Conservation (phyloP, 139 green algal species). For the Chlamydomonas sp. region DNA sequence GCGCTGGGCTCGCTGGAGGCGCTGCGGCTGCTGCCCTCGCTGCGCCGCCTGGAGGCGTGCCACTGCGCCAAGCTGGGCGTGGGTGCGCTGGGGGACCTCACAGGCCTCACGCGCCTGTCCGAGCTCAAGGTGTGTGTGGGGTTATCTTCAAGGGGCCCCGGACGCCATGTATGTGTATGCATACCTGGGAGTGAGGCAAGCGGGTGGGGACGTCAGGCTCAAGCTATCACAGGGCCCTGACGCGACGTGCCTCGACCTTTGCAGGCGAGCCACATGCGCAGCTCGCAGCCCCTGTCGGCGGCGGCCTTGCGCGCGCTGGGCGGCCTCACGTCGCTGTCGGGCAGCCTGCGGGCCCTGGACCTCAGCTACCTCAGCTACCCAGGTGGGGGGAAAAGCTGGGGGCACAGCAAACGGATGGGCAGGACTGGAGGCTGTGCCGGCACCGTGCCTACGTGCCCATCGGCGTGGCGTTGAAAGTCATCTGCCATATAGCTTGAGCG, state of each 20-base stretch:
- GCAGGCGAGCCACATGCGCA: constrained; percentile 27
- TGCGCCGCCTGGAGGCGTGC: constrained; percentile 2
- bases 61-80: constrained; percentile 31
- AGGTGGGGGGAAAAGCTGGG: background rate
- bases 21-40: background rate
- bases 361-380: constrained; percentile 19
- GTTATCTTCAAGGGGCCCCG: background rate
- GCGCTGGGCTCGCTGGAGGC: constrained; percentile 16
- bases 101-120: constrained; percentile 13
- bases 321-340: background rate
- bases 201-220: background rate
- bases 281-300: background rate
- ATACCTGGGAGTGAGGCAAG: background rate
- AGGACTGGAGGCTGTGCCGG: too few species aligned
- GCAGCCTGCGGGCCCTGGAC: constrained; percentile 12
- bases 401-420: too few species aligned
- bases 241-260: background rate
- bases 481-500: too few species aligned
- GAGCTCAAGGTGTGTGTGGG: background rate
- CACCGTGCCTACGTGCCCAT: too few species aligned
- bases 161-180: background rate
- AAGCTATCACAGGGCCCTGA: background rate
- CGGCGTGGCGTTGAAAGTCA: too few species aligned
- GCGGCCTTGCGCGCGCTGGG: background rate
- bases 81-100: background rate